Conservation (phyloP, 2,329 filamentous ascomycete genomes). For the Pseudogymnoascus pannorum region DNA sequence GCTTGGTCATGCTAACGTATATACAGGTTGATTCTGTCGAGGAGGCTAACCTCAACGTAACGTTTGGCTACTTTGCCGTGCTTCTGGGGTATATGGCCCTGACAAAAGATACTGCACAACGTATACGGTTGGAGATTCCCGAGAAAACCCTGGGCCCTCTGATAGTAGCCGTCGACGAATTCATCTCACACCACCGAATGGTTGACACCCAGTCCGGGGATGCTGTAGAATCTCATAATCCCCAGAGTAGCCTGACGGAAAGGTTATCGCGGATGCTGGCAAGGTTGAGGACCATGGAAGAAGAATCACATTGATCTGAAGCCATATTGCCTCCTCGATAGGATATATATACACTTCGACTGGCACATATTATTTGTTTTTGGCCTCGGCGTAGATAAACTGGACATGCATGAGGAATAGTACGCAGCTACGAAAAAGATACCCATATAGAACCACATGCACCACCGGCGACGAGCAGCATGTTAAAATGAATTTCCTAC, state of each 20-base stretch:
- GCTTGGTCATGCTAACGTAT: slow-evolving; percentile 13
- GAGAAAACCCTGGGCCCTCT: slow-evolving; percentile 41
- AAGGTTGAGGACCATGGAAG: slow-evolving; percentile 29
- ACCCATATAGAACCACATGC: not conserved
- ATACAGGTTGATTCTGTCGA: slow-evolving; percentile 60
- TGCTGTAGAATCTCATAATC: slow-evolving; percentile 37
- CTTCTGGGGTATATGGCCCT: slow-evolving; percentile 76
- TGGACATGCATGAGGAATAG: not conserved
- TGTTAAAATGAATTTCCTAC: not conserved
- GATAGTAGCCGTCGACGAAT: slow-evolving; percentile 53
- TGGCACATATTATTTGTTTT: not conserved
- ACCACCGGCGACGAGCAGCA: not conserved
- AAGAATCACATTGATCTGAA: not conserved
- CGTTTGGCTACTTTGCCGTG: slow-evolving; percentile 78
- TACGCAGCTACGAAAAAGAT: not conserved
- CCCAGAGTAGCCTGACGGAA: slow-evolving; percentile 43
- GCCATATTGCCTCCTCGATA: not conserved
- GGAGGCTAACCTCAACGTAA: slow-evolving; percentile 72
- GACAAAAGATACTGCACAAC: slow-evolving; percentile 35
- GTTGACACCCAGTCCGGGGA: slow-evolving; percentile 43
- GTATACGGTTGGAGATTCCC: slow-evolving; percentile 37
- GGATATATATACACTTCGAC: slow-evolving; percentile 4
- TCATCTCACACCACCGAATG: slow-evolving; percentile 51
- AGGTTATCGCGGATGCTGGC: slow-evolving; percentile 45
- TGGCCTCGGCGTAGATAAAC: slow-evolving; percentile 2